Evolutionary conservation across 106 monocot species (phyloP).

Genomic region (Allium cepa): DNA sequence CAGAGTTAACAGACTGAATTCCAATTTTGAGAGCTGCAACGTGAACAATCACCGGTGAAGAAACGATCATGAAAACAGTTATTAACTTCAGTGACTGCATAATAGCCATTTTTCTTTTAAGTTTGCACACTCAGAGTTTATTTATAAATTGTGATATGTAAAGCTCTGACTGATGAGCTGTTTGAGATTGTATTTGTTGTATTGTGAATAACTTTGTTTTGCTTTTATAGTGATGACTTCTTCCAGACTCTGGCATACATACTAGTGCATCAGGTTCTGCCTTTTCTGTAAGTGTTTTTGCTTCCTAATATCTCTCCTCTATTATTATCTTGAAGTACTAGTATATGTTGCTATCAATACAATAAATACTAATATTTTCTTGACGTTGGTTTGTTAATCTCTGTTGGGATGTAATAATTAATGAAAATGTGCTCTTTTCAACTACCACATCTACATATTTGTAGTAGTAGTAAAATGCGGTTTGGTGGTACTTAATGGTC

Average conservation of each 20-base stretch:
- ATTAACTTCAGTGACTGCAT: conserved; percentile 3
- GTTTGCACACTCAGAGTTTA: neutral
- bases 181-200: conserved; percentile 1
- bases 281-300: neutral
- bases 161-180: conserved; percentile 6
- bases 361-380: too few relatives aligned
- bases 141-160: neutral
- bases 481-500: too few relatives aligned
- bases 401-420: too few relatives aligned
- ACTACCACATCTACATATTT: too few relatives aligned
- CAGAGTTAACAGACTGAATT: conserved; percentile 15
- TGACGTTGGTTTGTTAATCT: too few relatives aligned
- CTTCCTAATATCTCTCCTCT: neutral
- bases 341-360: too few relatives aligned
- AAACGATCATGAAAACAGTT: neutral
- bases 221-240: neutral
- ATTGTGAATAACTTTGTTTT: conserved; percentile 10
- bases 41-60: neutral
- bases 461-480: too few relatives aligned
- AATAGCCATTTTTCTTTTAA: neutral
- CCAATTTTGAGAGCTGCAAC: conserved; percentile 44
- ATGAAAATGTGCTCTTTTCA: too few relatives aligned
- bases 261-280: too few relatives aligned
- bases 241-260: neutral
- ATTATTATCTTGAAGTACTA: neutral